phyloP scores from a whole-genome alignment of 139 green algal genomes.

The Haematococcus lacustris region DNA sequence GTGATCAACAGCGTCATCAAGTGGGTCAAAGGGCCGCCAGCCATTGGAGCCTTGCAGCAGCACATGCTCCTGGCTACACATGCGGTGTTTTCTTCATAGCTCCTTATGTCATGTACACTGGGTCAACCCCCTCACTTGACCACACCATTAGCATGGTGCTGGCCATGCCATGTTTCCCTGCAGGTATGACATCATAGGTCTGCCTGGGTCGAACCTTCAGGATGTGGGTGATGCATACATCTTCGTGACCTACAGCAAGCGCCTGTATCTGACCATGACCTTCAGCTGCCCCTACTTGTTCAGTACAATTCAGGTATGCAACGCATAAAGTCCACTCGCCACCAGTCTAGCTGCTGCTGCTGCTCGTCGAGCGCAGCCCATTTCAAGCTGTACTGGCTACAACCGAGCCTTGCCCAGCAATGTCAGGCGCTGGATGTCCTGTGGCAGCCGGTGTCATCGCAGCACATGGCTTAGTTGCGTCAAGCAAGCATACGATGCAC shows the following conservation, averaged over 20 bases:
- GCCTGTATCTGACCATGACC: constrained; percentile 25
- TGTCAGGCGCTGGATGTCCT: too few species aligned
- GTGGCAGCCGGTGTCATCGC: too few species aligned
- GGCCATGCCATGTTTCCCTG: background rate
- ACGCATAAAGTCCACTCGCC: too few species aligned
- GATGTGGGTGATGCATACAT: constrained; percentile 15
- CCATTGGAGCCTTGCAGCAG: background rate
- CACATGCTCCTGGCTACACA: background rate
- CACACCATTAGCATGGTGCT: too few species aligned
- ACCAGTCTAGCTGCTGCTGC: too few species aligned
- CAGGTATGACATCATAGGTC: background rate
- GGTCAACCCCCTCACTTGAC: too few species aligned
- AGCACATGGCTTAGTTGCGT: too few species aligned
- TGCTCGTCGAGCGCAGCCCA: too few species aligned
- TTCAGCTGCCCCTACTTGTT: constrained; percentile 32
- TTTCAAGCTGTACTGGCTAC: too few species aligned
- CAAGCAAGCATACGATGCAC: too few species aligned
- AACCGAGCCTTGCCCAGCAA: too few species aligned
- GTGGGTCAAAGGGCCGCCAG: background rate
- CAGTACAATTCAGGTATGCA: constrained; percentile 10
- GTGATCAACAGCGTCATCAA: background rate
- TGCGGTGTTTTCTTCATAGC: background rate
- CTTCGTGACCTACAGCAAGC: constrained; percentile 20
- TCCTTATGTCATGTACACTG: background rate
- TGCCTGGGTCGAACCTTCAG: background rate